These are phyloP conservation scores for Gyromitra esculenta DNA, from an alignment of 2,329 filamentous ascomycete genomes.

Conservation along the genomic window DNA sequence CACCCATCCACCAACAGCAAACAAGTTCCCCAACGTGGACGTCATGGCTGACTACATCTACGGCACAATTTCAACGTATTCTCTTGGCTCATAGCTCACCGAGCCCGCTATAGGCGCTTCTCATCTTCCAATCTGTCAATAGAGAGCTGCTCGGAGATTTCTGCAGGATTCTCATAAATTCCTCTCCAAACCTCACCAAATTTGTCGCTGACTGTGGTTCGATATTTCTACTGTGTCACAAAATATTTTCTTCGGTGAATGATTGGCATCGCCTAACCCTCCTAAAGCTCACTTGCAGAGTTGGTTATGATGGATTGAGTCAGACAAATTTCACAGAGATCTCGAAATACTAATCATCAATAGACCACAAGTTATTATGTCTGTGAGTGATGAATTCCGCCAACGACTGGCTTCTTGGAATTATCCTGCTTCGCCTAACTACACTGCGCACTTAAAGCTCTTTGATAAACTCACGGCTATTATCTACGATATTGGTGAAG, in stretches of 20 bases:
- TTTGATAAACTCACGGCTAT: not conserved
- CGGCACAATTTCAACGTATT: not conserved
- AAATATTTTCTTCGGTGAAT: not conserved
- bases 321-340: not conserved
- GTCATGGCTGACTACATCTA: not conserved
- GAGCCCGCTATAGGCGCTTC: not conserved
- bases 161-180: not conserved
- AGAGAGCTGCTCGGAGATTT: not conserved
- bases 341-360: not conserved
- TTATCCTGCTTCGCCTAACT: not conserved
- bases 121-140: not conserved
- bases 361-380: not conserved
- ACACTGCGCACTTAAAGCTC: not conserved
- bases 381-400: not conserved
- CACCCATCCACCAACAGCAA: not conserved
- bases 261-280: not conserved
- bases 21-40: not conserved
- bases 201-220: not conserved
- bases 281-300: not conserved
- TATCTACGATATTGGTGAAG: not conserved
- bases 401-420: not conserved
- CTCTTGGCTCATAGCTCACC: slow-evolving; percentile 1
- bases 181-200: not conserved
- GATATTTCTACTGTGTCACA: not conserved
- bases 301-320: not conserved